These are phyloP conservation scores for Meyerozyma sp. DNA, from an alignment of 1,139 yeast genomes.

Conservation along the genomic window DNA sequence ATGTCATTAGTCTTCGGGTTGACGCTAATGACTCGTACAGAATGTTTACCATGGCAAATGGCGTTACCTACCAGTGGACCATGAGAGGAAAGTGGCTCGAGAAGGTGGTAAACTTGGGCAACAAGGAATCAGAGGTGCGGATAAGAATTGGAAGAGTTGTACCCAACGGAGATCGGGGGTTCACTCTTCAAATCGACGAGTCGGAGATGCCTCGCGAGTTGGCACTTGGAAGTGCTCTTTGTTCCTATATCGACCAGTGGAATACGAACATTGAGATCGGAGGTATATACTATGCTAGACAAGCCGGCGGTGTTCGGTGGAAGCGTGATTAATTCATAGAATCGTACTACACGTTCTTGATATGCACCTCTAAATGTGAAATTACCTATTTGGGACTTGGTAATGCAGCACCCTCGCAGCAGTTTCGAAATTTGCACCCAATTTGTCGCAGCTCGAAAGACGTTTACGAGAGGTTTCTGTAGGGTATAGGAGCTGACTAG, in stretches of 20 bases:
- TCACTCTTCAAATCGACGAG: conserved; percentile 50
- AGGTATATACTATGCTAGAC: conserved; percentile 54
- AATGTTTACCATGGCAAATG: conserved; percentile 54
- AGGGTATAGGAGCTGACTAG: too few relatives aligned
- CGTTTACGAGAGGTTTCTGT: too few relatives aligned
- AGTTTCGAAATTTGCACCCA: background rate
- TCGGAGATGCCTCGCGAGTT: conserved; percentile 48
- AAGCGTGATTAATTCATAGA: conserved; percentile 39
- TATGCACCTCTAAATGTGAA: background rate
- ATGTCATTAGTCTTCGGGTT: conserved; percentile 51
- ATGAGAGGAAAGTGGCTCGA: conserved; percentile 54
- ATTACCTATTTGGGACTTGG: background rate
- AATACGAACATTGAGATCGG: conserved; percentile 55
- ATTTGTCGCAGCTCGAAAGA: background rate
- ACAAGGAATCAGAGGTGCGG: conserved; percentile 57
- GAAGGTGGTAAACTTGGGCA: conserved; percentile 50
- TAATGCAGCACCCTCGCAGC: background rate
- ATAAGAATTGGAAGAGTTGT: conserved; percentile 53
- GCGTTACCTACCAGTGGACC: conserved; percentile 61
- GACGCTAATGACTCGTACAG: conserved; percentile 59
- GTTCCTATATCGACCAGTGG: conserved; percentile 64
- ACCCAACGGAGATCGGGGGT: conserved; percentile 46
- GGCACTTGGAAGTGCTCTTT: conserved; percentile 54
- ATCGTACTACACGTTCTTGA: background rate
- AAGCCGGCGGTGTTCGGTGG: conserved; percentile 50